These are phyloP conservation scores for Amylocarpus encephaloides DNA, from an alignment of 2,329 filamentous ascomycete genomes.

Conservation along the genomic window DNA sequence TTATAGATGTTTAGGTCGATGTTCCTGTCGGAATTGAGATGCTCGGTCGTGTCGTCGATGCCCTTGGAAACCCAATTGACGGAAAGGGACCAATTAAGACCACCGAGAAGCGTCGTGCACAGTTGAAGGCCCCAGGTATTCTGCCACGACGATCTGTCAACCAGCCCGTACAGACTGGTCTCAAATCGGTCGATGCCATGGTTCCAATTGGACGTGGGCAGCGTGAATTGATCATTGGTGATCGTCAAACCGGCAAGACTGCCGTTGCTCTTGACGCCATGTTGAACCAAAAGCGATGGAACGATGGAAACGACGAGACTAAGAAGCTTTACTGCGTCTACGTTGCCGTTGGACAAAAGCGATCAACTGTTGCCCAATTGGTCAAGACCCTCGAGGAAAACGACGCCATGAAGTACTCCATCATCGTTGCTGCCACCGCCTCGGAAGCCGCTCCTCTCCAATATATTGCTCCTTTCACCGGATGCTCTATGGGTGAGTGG, in stretches of 20 bases:
- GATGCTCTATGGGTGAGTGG: conserved; percentile 33
- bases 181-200: conserved; percentile 99
- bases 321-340: conserved; percentile 99
- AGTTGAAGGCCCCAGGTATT: conserved; percentile 98
- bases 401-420: conserved; percentile 97
- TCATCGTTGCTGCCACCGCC: conserved; percentile 90
- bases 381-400: conserved; percentile 99
- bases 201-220: conserved; percentile 99
- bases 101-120: conserved; percentile 87
- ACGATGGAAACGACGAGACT: conserved; percentile 74
- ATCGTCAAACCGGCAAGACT: conserved; percentile 99
- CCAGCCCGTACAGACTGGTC: conserved; percentile 97
- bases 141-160: conserved; percentile 95
- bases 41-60: conserved; percentile 97
- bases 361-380: conserved; percentile 97
- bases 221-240: conserved; percentile 99
- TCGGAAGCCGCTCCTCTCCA: conserved; percentile 94
- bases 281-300: conserved; percentile 99
- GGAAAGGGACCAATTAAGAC: conserved; percentile 97
- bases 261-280: conserved; percentile 97
- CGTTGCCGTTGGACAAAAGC: conserved; percentile 98
- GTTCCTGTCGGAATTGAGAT: conserved; percentile 88
- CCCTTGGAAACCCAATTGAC: conserved; percentile 98
- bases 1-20: conserved; percentile 64
- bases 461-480: conserved; percentile 91